Conservation (phyloP, 805 yeast species). For the Wickerhamomyces canadensis region DNA sequence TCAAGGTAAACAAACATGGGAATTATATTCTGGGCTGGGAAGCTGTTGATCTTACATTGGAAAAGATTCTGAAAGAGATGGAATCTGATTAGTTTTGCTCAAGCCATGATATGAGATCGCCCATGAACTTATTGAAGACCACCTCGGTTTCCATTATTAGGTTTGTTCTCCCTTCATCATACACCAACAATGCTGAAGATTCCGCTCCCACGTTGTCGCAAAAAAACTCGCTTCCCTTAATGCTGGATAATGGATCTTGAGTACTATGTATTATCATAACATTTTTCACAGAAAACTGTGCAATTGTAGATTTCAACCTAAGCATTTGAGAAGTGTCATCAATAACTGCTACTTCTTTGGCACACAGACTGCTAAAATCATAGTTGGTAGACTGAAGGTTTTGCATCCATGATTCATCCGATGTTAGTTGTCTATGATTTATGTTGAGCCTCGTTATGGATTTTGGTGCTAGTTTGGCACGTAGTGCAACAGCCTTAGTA, state of each 20-base stretch:
- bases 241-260: conserved; percentile 10
- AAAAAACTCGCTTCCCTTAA: conserved; percentile 5
- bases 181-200: conserved; percentile 8
- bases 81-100: conserved; percentile 10
- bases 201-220: conserved; percentile 10
- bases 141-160: conserved; percentile 16
- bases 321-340: conserved; percentile 2
- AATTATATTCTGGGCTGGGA: conserved; percentile 16
- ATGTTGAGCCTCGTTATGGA: too few species aligned
- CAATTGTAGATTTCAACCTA: conserved; percentile 2
- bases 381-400: neutral
- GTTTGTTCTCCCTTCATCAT: conserved; percentile 16
- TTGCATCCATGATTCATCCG: neutral
- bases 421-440: neutral
- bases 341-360: conserved; percentile 2
- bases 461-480: conserved; percentile 1
- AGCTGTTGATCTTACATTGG: conserved; percentile 9
- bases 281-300: conserved; percentile 9
- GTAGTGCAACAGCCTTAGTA: conserved; percentile 2
- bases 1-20: conserved; percentile 7
- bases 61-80: conserved; percentile 1
- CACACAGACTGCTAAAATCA: neutral
- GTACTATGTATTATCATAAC: conserved; percentile 11
- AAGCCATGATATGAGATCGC: conserved; percentile 17
- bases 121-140: conserved; percentile 10